Evolutionary conservation across 192 early-diverging fungal species (phyloP).

Genomic region (Rhizoclosmatium globosum): DNA sequence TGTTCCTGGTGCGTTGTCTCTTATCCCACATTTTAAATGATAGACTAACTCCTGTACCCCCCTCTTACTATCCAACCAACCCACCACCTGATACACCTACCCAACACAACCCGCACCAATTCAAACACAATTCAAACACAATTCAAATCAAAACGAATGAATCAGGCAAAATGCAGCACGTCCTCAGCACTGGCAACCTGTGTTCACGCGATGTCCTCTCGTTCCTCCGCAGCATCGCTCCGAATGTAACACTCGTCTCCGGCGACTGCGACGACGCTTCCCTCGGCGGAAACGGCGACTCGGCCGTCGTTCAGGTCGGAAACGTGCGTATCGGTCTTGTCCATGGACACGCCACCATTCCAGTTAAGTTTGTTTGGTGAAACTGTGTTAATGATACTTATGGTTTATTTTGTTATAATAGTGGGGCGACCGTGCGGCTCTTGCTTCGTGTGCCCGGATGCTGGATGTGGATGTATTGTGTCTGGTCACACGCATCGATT

Average conservation of each 20-base stretch:
- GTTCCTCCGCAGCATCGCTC: conserved; percentile 84
- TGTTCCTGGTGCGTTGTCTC: conserved; percentile 52
- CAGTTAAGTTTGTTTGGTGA: conserved; percentile 22
- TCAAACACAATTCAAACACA: too few relatives aligned
- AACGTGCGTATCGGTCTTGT: conserved; percentile 67
- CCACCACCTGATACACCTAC: too few relatives aligned
- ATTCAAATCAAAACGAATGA: conserved; percentile 28
- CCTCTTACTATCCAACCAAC: neutral
- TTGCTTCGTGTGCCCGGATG: conserved; percentile 75
- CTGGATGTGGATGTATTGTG: conserved; percentile 93
- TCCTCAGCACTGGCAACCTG: conserved; percentile 92
- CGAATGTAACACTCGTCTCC: conserved; percentile 76
- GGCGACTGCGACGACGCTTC: conserved; percentile 83
- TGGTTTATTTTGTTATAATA: conserved; percentile 38
- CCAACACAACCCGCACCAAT: too few relatives aligned
- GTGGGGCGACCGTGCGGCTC: conserved; percentile 55
- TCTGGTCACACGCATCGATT: conserved; percentile 90
- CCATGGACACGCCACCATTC: conserved; percentile 89
- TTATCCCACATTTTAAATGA: neutral
- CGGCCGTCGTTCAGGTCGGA: conserved; percentile 62
- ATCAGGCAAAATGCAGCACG: conserved; percentile 92
- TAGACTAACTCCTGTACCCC: neutral
- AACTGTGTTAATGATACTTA: neutral
- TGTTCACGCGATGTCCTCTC: conserved; percentile 85
- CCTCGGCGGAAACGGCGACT: neutral